These are phyloP conservation scores for Apiotrichum sp. DNA, from an alignment of 1,284 basidiomycete genomes.

Conservation along the genomic window DNA sequence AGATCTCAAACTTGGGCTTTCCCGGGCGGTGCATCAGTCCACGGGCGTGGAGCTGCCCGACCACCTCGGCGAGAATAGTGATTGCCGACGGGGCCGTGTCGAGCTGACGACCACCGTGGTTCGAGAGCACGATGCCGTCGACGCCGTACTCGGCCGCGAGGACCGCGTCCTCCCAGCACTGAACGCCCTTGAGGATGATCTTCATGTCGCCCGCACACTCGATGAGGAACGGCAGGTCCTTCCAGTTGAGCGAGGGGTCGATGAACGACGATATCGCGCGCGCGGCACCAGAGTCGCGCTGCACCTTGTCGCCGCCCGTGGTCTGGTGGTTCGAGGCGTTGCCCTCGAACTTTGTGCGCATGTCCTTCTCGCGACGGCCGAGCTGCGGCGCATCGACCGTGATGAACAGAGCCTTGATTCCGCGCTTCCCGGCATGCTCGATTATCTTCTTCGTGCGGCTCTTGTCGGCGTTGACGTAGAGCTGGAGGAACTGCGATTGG, in stretches of 20 bases:
- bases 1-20: conserved; percentile 67
- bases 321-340: conserved; percentile 63
- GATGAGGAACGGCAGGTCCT: conserved; percentile 80
- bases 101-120: conserved; percentile 65
- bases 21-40: conserved; percentile 50
- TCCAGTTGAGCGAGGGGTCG: conserved; percentile 81
- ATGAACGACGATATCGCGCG: conserved; percentile 95
- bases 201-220: conserved; percentile 82
- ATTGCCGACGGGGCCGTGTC: conserved; percentile 87
- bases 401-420: conserved; percentile 77
- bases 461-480: conserved; percentile 83
- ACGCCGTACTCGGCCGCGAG: conserved; percentile 76
- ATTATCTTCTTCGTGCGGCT: conserved; percentile 74
- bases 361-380: conserved; percentile 87
- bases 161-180: conserved; percentile 89
- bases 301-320: conserved; percentile 56
- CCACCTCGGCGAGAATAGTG: conserved; percentile 83
- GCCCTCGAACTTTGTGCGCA: conserved; percentile 91
- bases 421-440: conserved; percentile 72
- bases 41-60: conserved; percentile 61
- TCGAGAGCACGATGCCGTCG: conserved; percentile 68
- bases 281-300: conserved; percentile 84
- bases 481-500: conserved; percentile 73
- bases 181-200: conserved; percentile 85
- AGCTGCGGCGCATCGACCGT: conserved; percentile 91